phyloP scores from a whole-genome alignment of 768 basidiomycete genomes.

The Boletus rubroflammeus region DNA sequence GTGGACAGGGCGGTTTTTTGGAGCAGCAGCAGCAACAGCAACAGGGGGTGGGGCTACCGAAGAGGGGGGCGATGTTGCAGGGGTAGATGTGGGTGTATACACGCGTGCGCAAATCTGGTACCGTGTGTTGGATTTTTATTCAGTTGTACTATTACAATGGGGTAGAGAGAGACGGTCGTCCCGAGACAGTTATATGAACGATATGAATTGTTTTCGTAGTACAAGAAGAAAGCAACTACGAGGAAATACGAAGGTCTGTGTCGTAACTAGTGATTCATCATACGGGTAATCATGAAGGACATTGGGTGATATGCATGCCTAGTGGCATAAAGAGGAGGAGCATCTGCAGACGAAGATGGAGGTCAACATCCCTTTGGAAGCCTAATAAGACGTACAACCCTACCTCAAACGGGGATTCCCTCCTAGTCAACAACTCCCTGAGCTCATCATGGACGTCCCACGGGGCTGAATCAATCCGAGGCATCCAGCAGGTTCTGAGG shows the following conservation, averaged over 20 bases:
- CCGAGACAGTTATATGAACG: background rate
- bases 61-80: constrained; percentile 32
- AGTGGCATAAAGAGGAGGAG: background rate
- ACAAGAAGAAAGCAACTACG: background rate
- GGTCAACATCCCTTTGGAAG: background rate
- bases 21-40: constrained; percentile 34
- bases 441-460: rapidly evolving
- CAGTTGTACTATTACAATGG: background rate
- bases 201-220: background rate
- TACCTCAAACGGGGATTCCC: background rate
- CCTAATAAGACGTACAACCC: background rate
- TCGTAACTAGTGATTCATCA: too few species aligned
- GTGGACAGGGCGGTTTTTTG: constrained; percentile 37
- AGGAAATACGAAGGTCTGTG: background rate
- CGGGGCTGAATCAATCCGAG: background rate
- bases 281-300: too few species aligned
- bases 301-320: too few species aligned
- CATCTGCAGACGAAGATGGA: background rate
- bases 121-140: background rate
- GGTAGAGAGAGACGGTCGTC: background rate
- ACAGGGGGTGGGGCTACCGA: background rate
- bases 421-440: background rate
- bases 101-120: constrained; percentile 5
- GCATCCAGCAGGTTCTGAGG: background rate
- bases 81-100: background rate